Evolutionary conservation across 768 basidiomycete genomes (phyloP).

Genomic region (Dacryopinax spathularia): DNA sequence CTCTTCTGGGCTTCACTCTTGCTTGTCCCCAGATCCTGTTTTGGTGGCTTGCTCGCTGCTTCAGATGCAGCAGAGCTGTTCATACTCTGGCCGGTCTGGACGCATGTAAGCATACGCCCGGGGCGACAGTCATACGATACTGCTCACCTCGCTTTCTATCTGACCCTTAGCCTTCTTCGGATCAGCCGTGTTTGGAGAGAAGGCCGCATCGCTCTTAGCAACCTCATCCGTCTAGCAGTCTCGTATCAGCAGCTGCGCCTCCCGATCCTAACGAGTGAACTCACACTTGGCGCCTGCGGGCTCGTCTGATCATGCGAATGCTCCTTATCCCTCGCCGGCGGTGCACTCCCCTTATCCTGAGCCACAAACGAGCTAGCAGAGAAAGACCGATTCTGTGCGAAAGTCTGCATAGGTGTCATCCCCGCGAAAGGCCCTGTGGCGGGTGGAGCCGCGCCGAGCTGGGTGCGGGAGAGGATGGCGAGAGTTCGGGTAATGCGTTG

Average conservation of each 20-base stretch:
- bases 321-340: not conserved
- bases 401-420: not conserved
- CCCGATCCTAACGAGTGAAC: not conserved
- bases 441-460: not conserved
- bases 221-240: not conserved
- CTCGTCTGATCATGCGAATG: not conserved
- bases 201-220: not conserved
- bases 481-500: not conserved
- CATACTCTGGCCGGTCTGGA: not conserved
- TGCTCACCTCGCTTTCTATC: not conserved
- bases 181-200: not conserved
- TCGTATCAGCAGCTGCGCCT: not conserved
- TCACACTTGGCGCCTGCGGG: not conserved
- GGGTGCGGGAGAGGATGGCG: constrained; percentile 2
- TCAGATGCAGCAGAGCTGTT: not conserved
- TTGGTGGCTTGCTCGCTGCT: not conserved
- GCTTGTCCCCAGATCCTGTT: not conserved
- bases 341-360: not conserved
- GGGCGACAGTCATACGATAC: not conserved
- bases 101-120: not conserved
- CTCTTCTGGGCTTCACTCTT: not conserved
- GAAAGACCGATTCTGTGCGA: not conserved
- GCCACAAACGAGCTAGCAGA: not conserved
- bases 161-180: not conserved
- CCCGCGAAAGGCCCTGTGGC: not conserved